Evolutionary conservation across 2,329 filamentous ascomycete species (phyloP).

Genomic region (Fonsecaea nubica): DNA sequence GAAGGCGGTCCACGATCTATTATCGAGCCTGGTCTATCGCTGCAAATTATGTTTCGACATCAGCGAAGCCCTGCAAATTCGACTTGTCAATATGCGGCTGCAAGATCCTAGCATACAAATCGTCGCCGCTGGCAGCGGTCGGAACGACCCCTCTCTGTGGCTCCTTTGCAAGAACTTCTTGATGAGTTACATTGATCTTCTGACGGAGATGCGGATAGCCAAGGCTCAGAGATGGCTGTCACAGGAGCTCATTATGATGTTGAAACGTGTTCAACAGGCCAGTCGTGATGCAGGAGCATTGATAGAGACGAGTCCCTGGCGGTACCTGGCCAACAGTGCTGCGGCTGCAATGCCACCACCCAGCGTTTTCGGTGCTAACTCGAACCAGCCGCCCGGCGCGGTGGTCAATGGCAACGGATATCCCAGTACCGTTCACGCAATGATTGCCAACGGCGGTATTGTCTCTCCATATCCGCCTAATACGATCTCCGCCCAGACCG

Average conservation of each 20-base stretch:
- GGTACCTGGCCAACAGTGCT: conserved; percentile 58
- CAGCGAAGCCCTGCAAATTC: conserved; percentile 73
- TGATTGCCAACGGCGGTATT: conserved; percentile 22
- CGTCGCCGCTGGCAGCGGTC: conserved; percentile 37
- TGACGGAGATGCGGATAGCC: conserved; percentile 55
- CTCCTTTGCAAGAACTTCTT: conserved; percentile 70
- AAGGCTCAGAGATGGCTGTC: conserved; percentile 58
- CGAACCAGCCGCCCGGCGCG: conserved; percentile 7
- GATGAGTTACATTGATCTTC: conserved; percentile 56
- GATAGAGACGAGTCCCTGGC: conserved; percentile 72
- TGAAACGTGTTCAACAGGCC: conserved; percentile 80
- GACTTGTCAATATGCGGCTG: conserved; percentile 80
- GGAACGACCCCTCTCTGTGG: conserved; percentile 66
- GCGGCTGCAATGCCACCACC: conserved; percentile 40
- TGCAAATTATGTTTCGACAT: conserved; percentile 74
- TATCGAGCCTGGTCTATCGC: conserved; percentile 73
- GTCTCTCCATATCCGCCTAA: conserved; percentile 10
- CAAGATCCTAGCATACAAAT: conserved; percentile 79
- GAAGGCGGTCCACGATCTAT: conserved; percentile 67
- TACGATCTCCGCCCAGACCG: conserved; percentile 2
- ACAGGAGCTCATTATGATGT: conserved; percentile 72
- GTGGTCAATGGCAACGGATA: conserved; percentile 32
- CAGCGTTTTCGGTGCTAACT: conserved; percentile 40
- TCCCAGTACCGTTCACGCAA: conserved; percentile 39
- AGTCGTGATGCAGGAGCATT: conserved; percentile 79